phyloP scores from a whole-genome alignment of 2,329 filamentous ascomycete species.

The Albifimbria verrucaria region DNA sequence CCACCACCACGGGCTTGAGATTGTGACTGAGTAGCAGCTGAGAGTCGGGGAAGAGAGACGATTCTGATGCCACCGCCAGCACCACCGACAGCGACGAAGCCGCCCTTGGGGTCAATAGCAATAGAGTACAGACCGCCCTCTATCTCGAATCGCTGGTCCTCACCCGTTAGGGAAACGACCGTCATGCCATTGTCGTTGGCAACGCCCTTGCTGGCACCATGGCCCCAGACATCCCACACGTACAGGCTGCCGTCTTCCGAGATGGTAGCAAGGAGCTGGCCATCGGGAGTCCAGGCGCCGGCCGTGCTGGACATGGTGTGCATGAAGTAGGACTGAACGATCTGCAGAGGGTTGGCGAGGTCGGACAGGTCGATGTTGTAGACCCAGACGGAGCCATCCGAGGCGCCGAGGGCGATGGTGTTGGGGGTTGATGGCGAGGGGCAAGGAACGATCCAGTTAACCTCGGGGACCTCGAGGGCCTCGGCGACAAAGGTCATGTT shows the following conservation, averaged over 20 bases:
- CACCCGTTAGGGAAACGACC: conserved; percentile 71
- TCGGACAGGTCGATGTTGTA: conserved; percentile 77
- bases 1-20: conserved; percentile 16
- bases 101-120: conserved; percentile 74
- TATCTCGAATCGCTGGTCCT: conserved; percentile 87
- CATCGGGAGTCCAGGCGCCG: conserved; percentile 86
- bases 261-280: conserved; percentile 81
- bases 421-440: conserved; percentile 71
- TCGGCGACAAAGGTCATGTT: conserved; percentile 66
- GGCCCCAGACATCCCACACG: conserved; percentile 89
- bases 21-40: conserved; percentile 17
- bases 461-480: conserved; percentile 86
- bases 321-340: conserved; percentile 88
- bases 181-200: conserved; percentile 55
- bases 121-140: conserved; percentile 90
- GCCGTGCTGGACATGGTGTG: conserved; percentile 86
- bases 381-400: conserved; percentile 92
- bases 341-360: conserved; percentile 60
- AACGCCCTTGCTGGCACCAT: conserved; percentile 59
- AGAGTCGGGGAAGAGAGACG: conserved; percentile 72
- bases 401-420: conserved; percentile 81
- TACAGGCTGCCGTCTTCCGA: conserved; percentile 85
- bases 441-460: conserved; percentile 84
- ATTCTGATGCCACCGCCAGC: conserved; percentile 83
- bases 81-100: conserved; percentile 82